Evolutionary conservation across 1,284 basidiomycete species (phyloP), one percentile per base, ranked within the genome.

Genomic region (Cutaneotrichosporon sp.): DNA sequence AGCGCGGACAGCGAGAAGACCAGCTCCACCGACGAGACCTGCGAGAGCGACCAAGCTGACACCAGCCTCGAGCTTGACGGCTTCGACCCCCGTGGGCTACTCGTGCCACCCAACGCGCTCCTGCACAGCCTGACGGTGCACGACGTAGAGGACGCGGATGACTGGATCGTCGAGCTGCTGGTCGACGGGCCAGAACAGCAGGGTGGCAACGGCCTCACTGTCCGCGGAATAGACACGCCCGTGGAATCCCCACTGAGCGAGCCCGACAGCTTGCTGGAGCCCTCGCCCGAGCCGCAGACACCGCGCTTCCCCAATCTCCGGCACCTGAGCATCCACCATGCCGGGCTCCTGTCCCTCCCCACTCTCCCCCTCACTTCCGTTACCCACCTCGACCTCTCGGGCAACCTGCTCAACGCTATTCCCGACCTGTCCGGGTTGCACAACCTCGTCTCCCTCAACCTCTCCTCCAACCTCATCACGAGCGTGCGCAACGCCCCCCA

Each of bases 381-480:
- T 24, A 95, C 92, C 4, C 92, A 97, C 72, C 87, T 97, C 67
- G 93, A 95, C 72, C 83, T 95, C 11, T 93, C 91, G 1, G 87
- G 88, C 63, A 94, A 91, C 33, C 84, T 97, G 3, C 86, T 98
- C 6, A 79, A 83, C 29, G 80, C 84, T 0, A 83, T 98, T 8
- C 78, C 79, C 0, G 51, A 73, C 1, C 84, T 98, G 20, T 85
- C 87, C 6, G 74, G 82, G 0, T 84, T 97, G 9, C 86, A 88
- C 70, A 89, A 87, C 64, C 89, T 98, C 52, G 80, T 86, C 49
- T 91, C 89, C 33, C 88, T 99, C 71, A 95, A 97, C 79, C 85
- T 99, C 20, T 85, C 90, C 18, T 89, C 94, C 79, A 98, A 99
- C 81, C 90, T 98, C 85, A 94, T 99, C 68, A 93, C 95, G 71